These are phyloP conservation scores for Plasmodium fragile DNA, from an alignment of 169 alveolate species.

Conservation along the genomic window DNA sequence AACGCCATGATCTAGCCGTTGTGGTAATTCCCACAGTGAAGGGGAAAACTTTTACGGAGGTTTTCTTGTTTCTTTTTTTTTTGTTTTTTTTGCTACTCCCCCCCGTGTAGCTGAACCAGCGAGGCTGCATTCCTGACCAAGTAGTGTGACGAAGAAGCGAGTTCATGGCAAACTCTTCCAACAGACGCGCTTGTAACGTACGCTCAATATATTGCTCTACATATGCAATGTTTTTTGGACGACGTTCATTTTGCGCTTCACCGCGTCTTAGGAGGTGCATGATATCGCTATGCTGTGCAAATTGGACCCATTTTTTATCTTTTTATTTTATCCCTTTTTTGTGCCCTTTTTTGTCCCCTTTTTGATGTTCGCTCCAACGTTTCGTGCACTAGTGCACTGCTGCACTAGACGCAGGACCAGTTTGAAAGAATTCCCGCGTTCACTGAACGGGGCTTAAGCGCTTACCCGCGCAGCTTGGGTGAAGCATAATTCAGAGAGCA, in stretches of 20 bases:
- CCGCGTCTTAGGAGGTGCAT: neutral
- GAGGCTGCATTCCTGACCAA: neutral
- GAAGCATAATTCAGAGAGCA: neutral
- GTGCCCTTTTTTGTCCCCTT: neutral
- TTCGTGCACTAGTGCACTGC: slow-evolving; percentile 3
- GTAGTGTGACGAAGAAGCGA: neutral
- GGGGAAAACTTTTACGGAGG: neutral
- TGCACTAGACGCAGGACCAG: neutral
- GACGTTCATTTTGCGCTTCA: neutral
- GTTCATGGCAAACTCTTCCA: neutral
- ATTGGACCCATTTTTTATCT: neutral
- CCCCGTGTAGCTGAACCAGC: neutral
- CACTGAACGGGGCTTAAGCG: neutral
- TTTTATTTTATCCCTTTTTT: neutral
- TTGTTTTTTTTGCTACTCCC: neutral
- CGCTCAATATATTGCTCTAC: neutral
- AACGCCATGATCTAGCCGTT: neutral
- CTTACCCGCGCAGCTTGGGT: neutral
- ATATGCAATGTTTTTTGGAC: neutral
- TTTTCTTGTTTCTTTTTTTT: neutral
- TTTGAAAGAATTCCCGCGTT: neutral
- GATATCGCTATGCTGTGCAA: neutral
- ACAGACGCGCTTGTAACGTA: neutral
- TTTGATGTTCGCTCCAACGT: neutral
- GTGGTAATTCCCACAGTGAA: neutral